A percentile compares a stretch with the other conserved stretches of the same genome.
These are phyloP conservation scores for Hypocreales sp. DNA, from an alignment of 2,329 filamentous ascomycete genomes.

Conservation along the genomic window DNA sequence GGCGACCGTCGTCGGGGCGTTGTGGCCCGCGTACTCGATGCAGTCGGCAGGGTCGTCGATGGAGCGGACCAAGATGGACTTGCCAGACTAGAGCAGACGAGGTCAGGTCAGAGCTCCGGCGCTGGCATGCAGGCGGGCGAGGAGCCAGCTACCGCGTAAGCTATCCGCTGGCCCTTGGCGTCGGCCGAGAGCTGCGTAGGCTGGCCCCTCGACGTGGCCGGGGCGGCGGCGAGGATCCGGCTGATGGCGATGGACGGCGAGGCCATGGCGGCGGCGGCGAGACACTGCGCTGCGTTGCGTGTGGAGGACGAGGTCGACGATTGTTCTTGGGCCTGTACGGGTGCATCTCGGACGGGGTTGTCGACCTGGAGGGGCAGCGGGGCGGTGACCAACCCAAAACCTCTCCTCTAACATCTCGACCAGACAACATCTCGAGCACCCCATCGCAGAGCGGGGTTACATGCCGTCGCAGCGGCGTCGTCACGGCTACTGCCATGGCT, in stretches of 20 bases:
- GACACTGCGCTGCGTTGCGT: no score
- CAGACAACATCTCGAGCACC: no score
- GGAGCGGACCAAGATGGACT: constrained; percentile 89
- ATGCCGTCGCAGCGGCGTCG: no score
- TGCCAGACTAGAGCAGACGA: constrained; percentile 55
- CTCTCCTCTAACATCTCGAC: no score
- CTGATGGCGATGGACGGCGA: constrained; percentile 37
- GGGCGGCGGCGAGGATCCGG: constrained; percentile 71
- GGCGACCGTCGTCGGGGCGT: constrained; percentile 74
- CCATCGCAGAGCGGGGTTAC: no score
- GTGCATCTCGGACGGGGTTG: no score
- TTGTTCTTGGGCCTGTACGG: no score
- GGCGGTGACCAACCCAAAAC: no score
- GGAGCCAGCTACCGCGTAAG: constrained; percentile 58
- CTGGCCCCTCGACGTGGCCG: constrained; percentile 69
- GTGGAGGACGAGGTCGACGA: no score
- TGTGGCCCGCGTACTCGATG: constrained; percentile 89
- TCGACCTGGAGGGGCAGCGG: no score
- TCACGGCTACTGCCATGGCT: no score
- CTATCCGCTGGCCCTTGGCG: constrained; percentile 77
- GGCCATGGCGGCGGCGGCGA: no score
- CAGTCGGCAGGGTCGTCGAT: constrained; percentile 77
- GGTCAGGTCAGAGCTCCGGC: background rate
- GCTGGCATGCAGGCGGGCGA: background rate
- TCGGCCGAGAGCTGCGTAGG: constrained; percentile 82